Percentiles rank a stretch among this genome's conserved stretches.
phyloP scores from a whole-genome alignment of 2,329 filamentous ascomycete species.

The Drechmeria coniospora region DNA sequence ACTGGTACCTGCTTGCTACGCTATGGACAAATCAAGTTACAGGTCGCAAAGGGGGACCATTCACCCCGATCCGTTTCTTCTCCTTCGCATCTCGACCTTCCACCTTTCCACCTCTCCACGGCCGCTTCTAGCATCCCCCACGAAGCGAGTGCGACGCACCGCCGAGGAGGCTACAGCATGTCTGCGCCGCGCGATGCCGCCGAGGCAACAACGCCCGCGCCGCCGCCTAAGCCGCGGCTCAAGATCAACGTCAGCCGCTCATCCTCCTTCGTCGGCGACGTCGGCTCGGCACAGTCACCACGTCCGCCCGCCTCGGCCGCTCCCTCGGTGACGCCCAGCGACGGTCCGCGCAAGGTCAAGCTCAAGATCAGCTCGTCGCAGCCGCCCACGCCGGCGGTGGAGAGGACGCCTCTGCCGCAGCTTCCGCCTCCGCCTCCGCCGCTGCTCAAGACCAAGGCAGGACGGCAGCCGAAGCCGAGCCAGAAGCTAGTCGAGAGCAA shows the following conservation, averaged over 20 bases:
- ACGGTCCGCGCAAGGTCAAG: conserved; percentile 23
- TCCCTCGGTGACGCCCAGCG: conserved; percentile 11
- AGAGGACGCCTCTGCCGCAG: background rate
- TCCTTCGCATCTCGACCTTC: no score
- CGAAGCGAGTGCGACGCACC: no score
- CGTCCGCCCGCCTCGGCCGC: conserved; percentile 2
- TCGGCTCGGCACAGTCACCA: conserved; percentile 7
- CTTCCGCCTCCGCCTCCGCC: conserved; percentile 1
- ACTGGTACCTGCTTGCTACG: no score
- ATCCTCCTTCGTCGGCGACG: conserved; percentile 17
- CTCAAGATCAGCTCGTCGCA: conserved; percentile 25
- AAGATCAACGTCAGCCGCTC: conserved; percentile 24
- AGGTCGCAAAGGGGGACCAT: no score
- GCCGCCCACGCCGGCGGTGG: conserved; percentile 19
- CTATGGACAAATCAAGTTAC: no score
- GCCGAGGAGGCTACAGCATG: conserved; percentile 10
- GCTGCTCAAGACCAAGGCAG: conserved; percentile 40
- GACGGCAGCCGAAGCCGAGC: conserved; percentile 42
- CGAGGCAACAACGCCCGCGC: conserved; percentile 9
- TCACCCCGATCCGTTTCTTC: no score
- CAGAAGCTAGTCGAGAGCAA: conserved; percentile 41
- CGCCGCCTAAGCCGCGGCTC: conserved; percentile 20
- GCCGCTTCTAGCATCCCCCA: no score
- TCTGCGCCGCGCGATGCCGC: conserved; percentile 10
- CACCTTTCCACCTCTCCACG: no score